Evolutionary conservation across 306 rosid genomes (phyloP).

Genomic region (Casuarina equisetifolia): DNA sequence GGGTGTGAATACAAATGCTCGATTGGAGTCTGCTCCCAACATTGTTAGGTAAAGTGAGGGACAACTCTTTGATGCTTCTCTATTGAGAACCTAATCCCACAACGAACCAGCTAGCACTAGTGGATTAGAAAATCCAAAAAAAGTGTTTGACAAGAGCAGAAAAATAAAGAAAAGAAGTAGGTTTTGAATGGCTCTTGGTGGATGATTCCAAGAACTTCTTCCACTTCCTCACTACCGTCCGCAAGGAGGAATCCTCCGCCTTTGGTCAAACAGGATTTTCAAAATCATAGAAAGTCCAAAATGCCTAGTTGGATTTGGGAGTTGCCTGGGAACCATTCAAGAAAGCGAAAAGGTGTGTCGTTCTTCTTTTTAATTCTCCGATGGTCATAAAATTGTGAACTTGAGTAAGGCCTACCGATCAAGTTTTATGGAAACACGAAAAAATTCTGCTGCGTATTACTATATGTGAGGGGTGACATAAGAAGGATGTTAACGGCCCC

Average conservation of each 20-base stretch:
- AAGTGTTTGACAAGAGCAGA: neutral
- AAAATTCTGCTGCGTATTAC: too few relatives aligned
- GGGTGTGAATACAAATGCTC: neutral
- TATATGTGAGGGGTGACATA: too few relatives aligned
- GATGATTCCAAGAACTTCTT: neutral
- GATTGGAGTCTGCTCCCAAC: too few relatives aligned
- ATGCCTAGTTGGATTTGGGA: neutral
- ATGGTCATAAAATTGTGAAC: neutral
- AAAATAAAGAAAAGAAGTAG: neutral
- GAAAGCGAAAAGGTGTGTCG: neutral
- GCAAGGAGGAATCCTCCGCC: neutral
- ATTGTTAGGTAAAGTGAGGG: too few relatives aligned
- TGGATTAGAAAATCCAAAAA: neutral
- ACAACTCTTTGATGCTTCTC: neutral
- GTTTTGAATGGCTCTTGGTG: neutral
- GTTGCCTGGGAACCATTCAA: neutral
- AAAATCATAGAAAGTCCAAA: conserved; percentile 1
- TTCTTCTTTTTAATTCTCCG: neutral
- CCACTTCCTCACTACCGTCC: neutral
- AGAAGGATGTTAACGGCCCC: too few relatives aligned
- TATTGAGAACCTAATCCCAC: neutral
- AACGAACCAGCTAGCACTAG: neutral
- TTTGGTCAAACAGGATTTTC: neutral
- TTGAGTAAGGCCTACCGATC: too few relatives aligned
- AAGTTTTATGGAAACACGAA: too few relatives aligned